Evolutionary conservation across 345 rosid genomes (phyloP).

Genomic region (Firmiana major): DNA sequence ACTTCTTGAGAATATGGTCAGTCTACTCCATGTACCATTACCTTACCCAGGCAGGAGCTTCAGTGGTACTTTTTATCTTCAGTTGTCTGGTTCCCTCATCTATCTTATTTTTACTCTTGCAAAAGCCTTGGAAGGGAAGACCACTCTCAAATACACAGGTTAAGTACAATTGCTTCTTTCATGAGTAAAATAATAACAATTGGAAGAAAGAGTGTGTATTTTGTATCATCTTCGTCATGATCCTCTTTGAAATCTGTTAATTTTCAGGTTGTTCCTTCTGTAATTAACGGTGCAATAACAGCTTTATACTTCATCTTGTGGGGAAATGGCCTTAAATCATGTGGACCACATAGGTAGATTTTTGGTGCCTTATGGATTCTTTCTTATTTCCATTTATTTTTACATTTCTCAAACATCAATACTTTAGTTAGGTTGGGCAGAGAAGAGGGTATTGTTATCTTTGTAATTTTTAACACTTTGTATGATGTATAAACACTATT

Average conservation of each 20-base stretch:
- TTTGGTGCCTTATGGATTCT: constrained; percentile 9
- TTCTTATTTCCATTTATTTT: not conserved
- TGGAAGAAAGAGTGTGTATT: constrained; percentile 16
- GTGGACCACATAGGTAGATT: constrained; percentile 89
- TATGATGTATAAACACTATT: not conserved
- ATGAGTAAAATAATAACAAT: not conserved
- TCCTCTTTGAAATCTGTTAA: constrained; percentile 15
- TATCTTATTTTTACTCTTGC: constrained; percentile 59
- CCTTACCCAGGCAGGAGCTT: constrained; percentile 74
- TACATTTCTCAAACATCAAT: not conserved
- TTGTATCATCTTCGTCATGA: not conserved
- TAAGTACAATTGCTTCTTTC: constrained; percentile 7
- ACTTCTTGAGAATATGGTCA: constrained; percentile 93
- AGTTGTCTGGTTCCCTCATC: constrained; percentile 82
- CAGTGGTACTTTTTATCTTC: constrained; percentile 85
- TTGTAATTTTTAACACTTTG: not conserved
- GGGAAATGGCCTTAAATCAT: constrained; percentile 88
- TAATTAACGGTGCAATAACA: constrained; percentile 87
- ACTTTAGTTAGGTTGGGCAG: not conserved
- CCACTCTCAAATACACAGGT: constrained; percentile 91
- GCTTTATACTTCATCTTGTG: constrained; percentile 90
- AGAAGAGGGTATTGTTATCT: not conserved
- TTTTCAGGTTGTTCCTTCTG: constrained; percentile 83
- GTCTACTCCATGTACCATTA: constrained; percentile 82
- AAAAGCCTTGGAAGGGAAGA: constrained; percentile 99